Percentiles rank a stretch among this genome's conserved stretches.
Evolutionary conservation across 2,329 filamentous ascomycete species (phyloP).

Genomic region (Fusarium goolgardi): DNA sequence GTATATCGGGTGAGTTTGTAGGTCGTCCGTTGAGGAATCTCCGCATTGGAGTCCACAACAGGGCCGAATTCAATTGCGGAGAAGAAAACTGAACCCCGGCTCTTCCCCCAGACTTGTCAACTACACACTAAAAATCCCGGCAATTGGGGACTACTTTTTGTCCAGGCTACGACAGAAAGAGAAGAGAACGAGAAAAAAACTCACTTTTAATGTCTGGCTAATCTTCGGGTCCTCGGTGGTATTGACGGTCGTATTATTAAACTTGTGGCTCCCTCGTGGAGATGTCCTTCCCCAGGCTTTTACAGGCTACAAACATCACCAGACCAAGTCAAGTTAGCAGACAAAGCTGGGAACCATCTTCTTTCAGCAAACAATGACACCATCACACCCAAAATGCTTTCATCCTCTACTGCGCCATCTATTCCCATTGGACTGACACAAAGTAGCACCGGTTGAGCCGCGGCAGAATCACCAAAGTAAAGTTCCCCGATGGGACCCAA

Average conservation of each 20-base stretch:
- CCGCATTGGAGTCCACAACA: constrained; percentile 28
- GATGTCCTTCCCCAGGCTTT: constrained; percentile 5
- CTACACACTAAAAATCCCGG: not conserved
- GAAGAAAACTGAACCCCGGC: constrained; percentile 14
- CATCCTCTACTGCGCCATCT: not conserved
- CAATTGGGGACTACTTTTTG: constrained; percentile 1
- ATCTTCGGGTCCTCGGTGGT: constrained; percentile 40
- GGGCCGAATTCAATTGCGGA: constrained; percentile 35
- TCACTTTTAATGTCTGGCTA: constrained; percentile 8
- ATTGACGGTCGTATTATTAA: constrained; percentile 42
- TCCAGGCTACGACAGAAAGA: not conserved
- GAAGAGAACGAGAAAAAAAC: not conserved
- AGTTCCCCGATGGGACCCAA: constrained; percentile 20
- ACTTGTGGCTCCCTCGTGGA: constrained; percentile 11
- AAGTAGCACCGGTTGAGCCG: constrained; percentile 15
- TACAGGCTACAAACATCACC: constrained; percentile 31
- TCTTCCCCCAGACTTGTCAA: constrained; percentile 27
- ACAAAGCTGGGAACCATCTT: constrained; percentile 8
- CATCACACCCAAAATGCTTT: constrained; percentile 22
- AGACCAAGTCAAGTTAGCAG: constrained; percentile 21
- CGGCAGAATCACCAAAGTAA: constrained; percentile 5
- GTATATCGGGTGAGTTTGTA: not conserved
- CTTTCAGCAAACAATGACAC: constrained; percentile 15
- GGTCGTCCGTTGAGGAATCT: constrained; percentile 7
- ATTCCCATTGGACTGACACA: constrained; percentile 1